Base-by-base conservation (phyloP, 768 basidiomycete genomes). In the Amanita molliuscula region DNA sequence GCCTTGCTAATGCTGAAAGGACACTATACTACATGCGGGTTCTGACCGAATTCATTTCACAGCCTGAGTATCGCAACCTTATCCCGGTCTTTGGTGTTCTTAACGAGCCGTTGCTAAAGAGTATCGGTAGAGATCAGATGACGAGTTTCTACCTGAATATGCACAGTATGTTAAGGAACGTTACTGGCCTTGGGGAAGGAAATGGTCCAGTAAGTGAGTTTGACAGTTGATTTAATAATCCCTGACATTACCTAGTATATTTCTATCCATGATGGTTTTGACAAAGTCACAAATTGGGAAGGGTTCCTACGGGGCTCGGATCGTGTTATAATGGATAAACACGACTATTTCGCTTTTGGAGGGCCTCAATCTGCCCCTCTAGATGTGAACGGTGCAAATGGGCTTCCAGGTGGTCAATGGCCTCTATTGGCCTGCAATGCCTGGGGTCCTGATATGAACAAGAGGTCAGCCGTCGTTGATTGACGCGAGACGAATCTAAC, bases 1-100 rank as follows among this genome's bases (percentile, higher is more conserved):
- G 90, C 13, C 57, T 90, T 43, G 88, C 88, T 40, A 93, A 93
- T 59, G 91, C 86, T 8, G 75, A 92, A 63, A 74, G 90, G 20
- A 75, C 84, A 13, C 68, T 92, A 33, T 76, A 85, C 61, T 82
- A 85, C 57, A 80, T 93, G 53, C 77, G 90, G 21, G 72, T 82
- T 31, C 65, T 88, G 55, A 75, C 78, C 42, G 83, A 88, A 66
- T 95, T 94, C 69, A 82, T 94, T 62, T 76, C 78, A 3, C 86
- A 90, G 62, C 78, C 82, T 15, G 60, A 69, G 50, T 70, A 68
- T 51, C 59, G 55, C 26, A 56, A 56, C 71, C 78, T 89, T 8
- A 67, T 84, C 33, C 73, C 73, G 10, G 61, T 78, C 48, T 80
- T 82, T 56, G 78, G 79, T 18, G 77, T 85, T 44, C 59, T 84